Evolutionary conservation across 352 stramenopile species (phyloP).

Genomic region (Globisporangium uncinulatum): DNA sequence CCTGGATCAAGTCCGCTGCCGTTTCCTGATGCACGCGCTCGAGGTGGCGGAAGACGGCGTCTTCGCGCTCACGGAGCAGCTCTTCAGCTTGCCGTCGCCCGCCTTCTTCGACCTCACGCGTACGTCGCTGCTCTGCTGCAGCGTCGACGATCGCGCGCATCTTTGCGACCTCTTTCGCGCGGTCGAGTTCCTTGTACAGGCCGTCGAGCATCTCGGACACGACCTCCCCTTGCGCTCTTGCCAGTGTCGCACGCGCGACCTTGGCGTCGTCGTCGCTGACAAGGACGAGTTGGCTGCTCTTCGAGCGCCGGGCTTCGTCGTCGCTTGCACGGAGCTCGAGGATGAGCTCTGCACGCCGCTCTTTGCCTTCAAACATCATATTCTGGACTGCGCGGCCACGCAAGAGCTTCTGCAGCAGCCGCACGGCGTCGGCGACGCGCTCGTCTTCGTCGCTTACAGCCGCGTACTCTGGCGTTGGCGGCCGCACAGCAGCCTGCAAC

Average conservation of each 20-base stretch:
- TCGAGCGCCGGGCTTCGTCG: conserved; percentile 20
- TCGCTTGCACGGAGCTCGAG: conserved; percentile 80
- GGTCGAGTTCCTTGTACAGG: conserved; percentile 87
- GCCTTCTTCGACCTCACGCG: conserved; percentile 82
- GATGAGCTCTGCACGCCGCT: conserved; percentile 84
- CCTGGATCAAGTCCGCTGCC: conserved; percentile 56
- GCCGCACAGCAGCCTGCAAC: conserved; percentile 48
- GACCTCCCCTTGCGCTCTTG: conserved; percentile 82
- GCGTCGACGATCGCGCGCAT: conserved; percentile 67
- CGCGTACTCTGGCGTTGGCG: conserved; percentile 75
- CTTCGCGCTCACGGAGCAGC: conserved; percentile 67
- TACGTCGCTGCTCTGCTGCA: conserved; percentile 58
- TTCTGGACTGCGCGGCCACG: conserved; percentile 90
- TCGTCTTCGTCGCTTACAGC: conserved; percentile 37
- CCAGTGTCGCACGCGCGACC: conserved; percentile 42
- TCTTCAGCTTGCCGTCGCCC: conserved; percentile 85
- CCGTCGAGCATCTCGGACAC: conserved; percentile 86
- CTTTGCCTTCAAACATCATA: conserved; percentile 92
- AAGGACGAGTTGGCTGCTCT: conserved; percentile 4
- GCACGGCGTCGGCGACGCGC: conserved; percentile 49
- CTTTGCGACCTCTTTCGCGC: conserved; percentile 69
- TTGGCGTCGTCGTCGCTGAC: conserved; percentile 25
- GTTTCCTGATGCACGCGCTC: conserved; percentile 80
- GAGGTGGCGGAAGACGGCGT: conserved; percentile 76
- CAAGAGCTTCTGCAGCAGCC: conserved; percentile 85